Evolutionary conservation across 306 rosid species (phyloP).

Genomic region (Cucumis cinereus): DNA sequence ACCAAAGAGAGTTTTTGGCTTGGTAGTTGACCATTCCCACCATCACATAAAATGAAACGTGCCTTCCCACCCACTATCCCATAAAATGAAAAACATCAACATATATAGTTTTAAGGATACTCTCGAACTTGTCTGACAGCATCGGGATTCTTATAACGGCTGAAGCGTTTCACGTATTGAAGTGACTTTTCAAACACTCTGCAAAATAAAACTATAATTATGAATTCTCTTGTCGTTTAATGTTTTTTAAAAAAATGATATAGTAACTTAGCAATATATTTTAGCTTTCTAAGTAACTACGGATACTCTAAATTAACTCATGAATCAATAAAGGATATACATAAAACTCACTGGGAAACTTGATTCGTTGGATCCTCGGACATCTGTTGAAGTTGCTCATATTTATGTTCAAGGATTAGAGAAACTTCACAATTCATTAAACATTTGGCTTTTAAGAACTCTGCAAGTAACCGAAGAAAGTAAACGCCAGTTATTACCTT

Average conservation of each 20-base stretch:
- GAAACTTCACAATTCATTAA: slow-evolving; percentile 94
- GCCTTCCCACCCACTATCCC: too few relatives aligned
- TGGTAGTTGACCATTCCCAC: background rate
- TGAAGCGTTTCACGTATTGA: slow-evolving; percentile 94
- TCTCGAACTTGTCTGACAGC: slow-evolving; percentile 98
- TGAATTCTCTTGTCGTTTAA: background rate
- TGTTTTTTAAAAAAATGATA: too few relatives aligned
- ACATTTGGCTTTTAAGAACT: slow-evolving; percentile 91
- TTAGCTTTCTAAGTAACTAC: background rate
- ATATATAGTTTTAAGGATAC: slow-evolving; percentile 44
- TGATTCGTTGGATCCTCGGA: slow-evolving; percentile 88
- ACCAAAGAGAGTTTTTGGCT: background rate
- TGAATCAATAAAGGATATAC: background rate
- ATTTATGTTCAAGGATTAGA: slow-evolving; percentile 87
- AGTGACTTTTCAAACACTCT: slow-evolving; percentile 94
- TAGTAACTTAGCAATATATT: background rate
- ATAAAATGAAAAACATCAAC: background rate
- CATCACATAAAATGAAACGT: background rate
- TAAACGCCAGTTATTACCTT: background rate
- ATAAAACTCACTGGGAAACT: slow-evolving; percentile 66
- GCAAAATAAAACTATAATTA: slow-evolving; percentile 5
- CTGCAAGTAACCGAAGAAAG: slow-evolving; percentile 19
- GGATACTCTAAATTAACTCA: background rate
- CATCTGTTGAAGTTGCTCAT: slow-evolving; percentile 89
- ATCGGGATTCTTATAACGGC: slow-evolving; percentile 94